Conservation (phyloP, 805 yeast species). For the Wickerhamiella hasegawae region DNA sequence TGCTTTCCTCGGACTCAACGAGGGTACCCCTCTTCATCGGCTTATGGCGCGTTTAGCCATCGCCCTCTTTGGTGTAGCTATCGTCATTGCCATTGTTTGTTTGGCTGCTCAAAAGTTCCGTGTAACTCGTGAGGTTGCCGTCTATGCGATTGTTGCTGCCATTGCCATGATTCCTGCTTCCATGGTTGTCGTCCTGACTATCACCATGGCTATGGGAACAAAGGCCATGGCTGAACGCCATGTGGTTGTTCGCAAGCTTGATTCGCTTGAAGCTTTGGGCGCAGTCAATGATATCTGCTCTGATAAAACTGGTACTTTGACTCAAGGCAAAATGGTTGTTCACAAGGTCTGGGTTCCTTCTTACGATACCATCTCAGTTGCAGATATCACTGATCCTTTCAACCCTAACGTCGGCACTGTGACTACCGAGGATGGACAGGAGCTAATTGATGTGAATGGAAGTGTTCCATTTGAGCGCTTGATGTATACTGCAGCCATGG, state of each 20-base stretch:
- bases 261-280: constrained; percentile 65
- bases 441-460: constrained; percentile 1
- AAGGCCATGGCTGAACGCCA: constrained; percentile 50
- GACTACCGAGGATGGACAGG: constrained; percentile 22
- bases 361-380: constrained; percentile 39
- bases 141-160: constrained; percentile 77
- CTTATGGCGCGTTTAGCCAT: constrained; percentile 65
- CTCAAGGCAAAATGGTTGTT: constrained; percentile 69
- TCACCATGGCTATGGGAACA: constrained; percentile 75
- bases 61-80: constrained; percentile 55
- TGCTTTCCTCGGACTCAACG: constrained; percentile 54
- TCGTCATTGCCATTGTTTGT: constrained; percentile 70
- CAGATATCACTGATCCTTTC: constrained; percentile 41
- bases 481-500: constrained; percentile 54
- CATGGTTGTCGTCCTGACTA: constrained; percentile 64
- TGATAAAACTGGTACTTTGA: constrained; percentile 70
- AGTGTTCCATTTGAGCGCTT: constrained; percentile 24
- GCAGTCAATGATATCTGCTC: constrained; percentile 69
- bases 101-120: constrained; percentile 68
- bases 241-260: constrained; percentile 62
- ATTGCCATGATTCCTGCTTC: constrained; percentile 74
- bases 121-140: constrained; percentile 69
- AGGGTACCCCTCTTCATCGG: constrained; percentile 72
- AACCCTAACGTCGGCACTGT: constrained; percentile 47
- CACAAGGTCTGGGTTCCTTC: constrained; percentile 53